Evolutionary conservation across 202 grass and related monocot species (phyloP).

Genomic region (Brachypodium distachyon): DNA sequence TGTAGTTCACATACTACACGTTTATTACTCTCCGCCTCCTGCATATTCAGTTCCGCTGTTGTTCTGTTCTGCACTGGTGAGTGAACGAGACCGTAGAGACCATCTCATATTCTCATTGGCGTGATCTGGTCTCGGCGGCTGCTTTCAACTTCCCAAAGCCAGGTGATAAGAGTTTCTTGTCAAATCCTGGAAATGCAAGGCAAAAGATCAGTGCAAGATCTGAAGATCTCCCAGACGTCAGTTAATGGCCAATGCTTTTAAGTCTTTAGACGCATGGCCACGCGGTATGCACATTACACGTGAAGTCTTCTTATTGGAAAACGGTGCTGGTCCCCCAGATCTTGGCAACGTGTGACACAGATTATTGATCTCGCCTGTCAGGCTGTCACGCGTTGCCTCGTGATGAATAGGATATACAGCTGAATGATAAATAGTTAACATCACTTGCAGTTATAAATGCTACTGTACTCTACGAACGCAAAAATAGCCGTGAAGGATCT

Average conservation of each 20-base stretch:
- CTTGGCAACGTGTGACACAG: not conserved
- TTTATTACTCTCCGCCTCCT: too few relatives aligned
- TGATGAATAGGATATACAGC: not conserved
- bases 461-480: too few relatives aligned
- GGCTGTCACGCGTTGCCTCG: not conserved
- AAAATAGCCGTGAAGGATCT: too few relatives aligned
- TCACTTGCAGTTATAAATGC: not conserved
- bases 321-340: not conserved
- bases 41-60: not conserved
- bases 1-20: too few relatives aligned
- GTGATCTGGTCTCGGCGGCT: not conserved
- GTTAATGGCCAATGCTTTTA: not conserved
- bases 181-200: not conserved
- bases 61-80: too few relatives aligned
- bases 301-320: not conserved
- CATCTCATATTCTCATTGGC: not conserved
- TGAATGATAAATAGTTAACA: not conserved
- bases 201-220: not conserved
- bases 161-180: not conserved
- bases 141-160: not conserved
- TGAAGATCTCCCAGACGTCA: not conserved
- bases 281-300: not conserved
- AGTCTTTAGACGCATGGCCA: not conserved
- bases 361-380: slow-evolving; percentile 10
- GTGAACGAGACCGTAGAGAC: not conserved